Base-by-base conservation (phyloP, 257 asterid species). In the Solanum rostratum region DNA sequence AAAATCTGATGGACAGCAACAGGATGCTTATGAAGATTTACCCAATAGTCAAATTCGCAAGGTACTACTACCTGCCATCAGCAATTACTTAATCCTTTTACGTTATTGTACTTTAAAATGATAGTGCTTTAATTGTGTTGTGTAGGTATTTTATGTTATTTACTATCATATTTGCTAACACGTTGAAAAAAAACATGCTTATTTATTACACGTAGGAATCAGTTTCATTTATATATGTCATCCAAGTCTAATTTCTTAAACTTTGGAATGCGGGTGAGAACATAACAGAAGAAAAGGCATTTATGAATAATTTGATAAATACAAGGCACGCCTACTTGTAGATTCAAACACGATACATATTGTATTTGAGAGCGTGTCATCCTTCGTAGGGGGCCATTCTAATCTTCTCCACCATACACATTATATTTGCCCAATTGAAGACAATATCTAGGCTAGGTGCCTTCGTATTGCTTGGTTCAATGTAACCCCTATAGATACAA, bases 21-120 rank as follows among this genome's bases (percentile, higher is more conserved):
- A 87, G 60, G 95, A 86, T 90, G 89, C 92, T 84, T 91, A 93
- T 91, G 97, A 88, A 86, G 99, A 97, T 90, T 79, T 93, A 18
- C 97, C 97, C 79, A 95, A 95, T 86, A 97, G 93, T 91, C 99
- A 95, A 92, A 95, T 97, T 86, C 96, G 99, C 87, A 97, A 95
- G 99, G 99, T 97, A 87, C 83, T 73, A 46, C 0, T 24, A 74
- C 27, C 81, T 74, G 19, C 43, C 16, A 74, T 16, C 24, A 27
- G 8, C 82, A 50, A 27, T 50, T 76, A 15, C 10, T 15, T 78
- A 50, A 50, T 49, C 2, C 63, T 78, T 49, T 27, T 50, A 49
- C 24, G 27, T 15, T 76, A 76, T 27, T 49, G 63, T 29, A 78
- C 82, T 78, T 50, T 50, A 27, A 27, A 52, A 78, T 50, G 45